phyloP scores from a whole-genome alignment of 768 basidiomycete genomes.

The Termitomyces sp. region DNA sequence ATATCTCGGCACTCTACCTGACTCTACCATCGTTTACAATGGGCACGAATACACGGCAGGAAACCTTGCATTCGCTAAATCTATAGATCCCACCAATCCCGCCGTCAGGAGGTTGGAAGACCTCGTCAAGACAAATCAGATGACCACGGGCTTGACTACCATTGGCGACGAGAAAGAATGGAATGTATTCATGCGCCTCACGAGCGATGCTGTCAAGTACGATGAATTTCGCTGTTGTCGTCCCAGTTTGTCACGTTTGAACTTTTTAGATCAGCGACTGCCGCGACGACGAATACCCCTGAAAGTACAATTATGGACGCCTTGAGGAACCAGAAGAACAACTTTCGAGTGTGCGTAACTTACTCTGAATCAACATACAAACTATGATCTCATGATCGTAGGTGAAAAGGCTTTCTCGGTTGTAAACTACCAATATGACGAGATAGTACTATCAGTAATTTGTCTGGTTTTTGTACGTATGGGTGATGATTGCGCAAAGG shows the following conservation, averaged over 20 bases:
- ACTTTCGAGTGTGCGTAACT: slow-evolving; percentile 54
- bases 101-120: slow-evolving; percentile 54
- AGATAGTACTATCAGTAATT: neutral
- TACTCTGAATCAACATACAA: neutral
- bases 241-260: neutral
- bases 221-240: slow-evolving; percentile 16
- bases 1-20: slow-evolving; percentile 70
- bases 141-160: slow-evolving; percentile 79
- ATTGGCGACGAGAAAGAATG: slow-evolving; percentile 92
- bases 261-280: slow-evolving; percentile 41
- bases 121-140: slow-evolving; percentile 50
- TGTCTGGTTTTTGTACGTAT: neutral
- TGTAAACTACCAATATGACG: neutral
- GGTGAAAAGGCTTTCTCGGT: slow-evolving; percentile 4
- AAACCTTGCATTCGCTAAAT: slow-evolving; percentile 66
- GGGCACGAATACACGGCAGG: slow-evolving; percentile 91
- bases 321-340: slow-evolving; percentile 82
- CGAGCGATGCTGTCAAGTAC: slow-evolving; percentile 57
- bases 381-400: neutral
- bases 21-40: slow-evolving; percentile 75
- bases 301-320: slow-evolving; percentile 64
- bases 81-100: slow-evolving; percentile 54
- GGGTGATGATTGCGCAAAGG: neutral
- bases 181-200: slow-evolving; percentile 92
- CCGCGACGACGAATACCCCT: slow-evolving; percentile 33